Evolutionary conservation across 2,329 filamentous ascomycete genomes (phyloP), one percentile per base, ranked within the genome.

Genomic region (Drechslerella coelobrocha): DNA sequence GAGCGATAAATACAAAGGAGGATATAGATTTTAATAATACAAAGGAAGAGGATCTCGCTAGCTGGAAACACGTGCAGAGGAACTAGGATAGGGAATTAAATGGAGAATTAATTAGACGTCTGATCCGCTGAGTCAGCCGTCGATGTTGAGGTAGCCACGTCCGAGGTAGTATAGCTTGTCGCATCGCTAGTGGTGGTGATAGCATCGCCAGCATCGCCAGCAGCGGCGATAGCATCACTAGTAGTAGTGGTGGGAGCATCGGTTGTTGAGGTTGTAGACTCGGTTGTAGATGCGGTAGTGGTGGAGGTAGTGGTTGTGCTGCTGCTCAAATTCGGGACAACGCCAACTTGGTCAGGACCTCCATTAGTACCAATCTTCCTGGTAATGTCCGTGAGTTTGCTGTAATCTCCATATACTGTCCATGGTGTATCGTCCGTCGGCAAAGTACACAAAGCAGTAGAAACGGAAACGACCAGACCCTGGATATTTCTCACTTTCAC

Each of bases 301-400:
- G 26, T 43, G 9, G 63, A 23, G 14, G 19, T 14, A 12, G 19
- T 17, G 12, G 47, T 57, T 4, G 29, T 48, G 7, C 41, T 27
- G 8, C 29, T 27, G 26, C 45, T 59, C 2, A 48, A 24, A 21
- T 19, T 48, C 14, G 66, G 59, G 17, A 62, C 37, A 31, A 50
- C 24, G 1, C 66, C 66, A 37, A 63, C 48, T 8, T 45, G 37
- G 29, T 71, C 66, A 14, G 66, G 59, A n/a, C 66, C 66, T 50
- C 66, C 66, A 24, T 71, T 47, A 7, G 19, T 14, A 23, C 66
- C 66, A 39, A 71, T 71, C 41, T 53, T 71, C 17, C 59, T 45
- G n/a, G 24, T 19, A 24, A 71, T 71, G n/a, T 71, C 66, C 2
- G 66, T 60, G 34, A 71, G 53, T 10, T 59, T 23, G 21, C 37